A percentile compares a stretch with the other conserved stretches of the same genome.
phyloP scores from a whole-genome alignment of 352 stramenopile species.

The Globisporangium emineosum region DNA sequence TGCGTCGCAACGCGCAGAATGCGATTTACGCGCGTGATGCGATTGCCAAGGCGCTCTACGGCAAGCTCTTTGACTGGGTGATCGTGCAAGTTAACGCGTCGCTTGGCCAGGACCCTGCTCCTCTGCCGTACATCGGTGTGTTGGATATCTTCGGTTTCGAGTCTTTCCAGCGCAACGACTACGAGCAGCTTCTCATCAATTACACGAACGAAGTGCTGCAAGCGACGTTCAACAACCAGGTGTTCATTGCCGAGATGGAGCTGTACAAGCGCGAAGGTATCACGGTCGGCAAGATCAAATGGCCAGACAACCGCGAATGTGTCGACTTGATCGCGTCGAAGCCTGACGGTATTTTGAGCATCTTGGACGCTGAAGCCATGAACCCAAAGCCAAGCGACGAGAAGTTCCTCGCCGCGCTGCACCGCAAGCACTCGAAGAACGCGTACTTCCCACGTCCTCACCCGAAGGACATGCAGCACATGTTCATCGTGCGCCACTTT shows the following conservation, averaged over 20 bases:
- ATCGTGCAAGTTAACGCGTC: conserved; percentile 90
- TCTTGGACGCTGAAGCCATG: conserved; percentile 87
- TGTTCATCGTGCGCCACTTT: conserved; percentile 91
- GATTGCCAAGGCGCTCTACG: conserved; percentile 94
- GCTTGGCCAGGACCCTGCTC: conserved; percentile 72
- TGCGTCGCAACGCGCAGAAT: conserved; percentile 77
- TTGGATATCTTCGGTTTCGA: conserved; percentile 92
- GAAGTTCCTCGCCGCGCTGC: conserved; percentile 82
- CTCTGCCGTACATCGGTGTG: conserved; percentile 88
- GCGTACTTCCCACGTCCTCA: conserved; percentile 83
- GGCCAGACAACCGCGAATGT: conserved; percentile 90
- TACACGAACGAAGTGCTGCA: conserved; percentile 89
- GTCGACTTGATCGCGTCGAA: conserved; percentile 87
- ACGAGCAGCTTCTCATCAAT: conserved; percentile 90
- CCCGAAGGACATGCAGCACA: conserved; percentile 86
- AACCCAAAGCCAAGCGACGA: conserved; percentile 89
- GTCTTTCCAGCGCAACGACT: conserved; percentile 89
- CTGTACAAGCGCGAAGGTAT: conserved; percentile 90
- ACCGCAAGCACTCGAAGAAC: conserved; percentile 84
- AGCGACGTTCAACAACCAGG: conserved; percentile 88
- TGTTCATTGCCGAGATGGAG: conserved; percentile 90
- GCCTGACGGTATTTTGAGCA: conserved; percentile 70
- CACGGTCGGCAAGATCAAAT: conserved; percentile 86
- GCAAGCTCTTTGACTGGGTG: conserved; percentile 91
- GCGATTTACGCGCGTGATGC: conserved; percentile 89